Percentiles rank a stretch among this genome's conserved stretches.
phyloP scores from a whole-genome alignment of 306 rosid genomes.

The Potentilla sterilis region DNA sequence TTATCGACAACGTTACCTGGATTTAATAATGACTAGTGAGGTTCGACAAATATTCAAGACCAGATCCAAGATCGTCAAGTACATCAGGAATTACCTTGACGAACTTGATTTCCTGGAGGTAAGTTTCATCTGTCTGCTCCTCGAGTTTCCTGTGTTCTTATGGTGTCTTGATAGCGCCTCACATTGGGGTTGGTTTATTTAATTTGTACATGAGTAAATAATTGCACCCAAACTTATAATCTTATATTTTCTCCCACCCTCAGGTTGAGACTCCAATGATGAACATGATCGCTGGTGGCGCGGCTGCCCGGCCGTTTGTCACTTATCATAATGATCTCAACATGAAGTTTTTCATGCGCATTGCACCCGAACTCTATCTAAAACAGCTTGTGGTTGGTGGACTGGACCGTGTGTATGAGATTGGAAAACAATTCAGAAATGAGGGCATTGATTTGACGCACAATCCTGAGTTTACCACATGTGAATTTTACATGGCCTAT shows the following conservation, averaged over 20 bases:
- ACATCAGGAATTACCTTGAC: conserved; percentile 67
- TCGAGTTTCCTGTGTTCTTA: background rate
- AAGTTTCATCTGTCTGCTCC: conserved; percentile 20
- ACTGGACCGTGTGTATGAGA: conserved; percentile 96
- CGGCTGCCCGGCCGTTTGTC: conserved; percentile 90
- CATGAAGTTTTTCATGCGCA: conserved; percentile 79
- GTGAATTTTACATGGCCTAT: conserved; percentile 94
- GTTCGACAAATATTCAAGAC: conserved; percentile 85
- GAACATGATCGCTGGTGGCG: conserved; percentile 98
- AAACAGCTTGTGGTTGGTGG: conserved; percentile 95
- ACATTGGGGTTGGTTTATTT: background rate
- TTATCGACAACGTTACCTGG: conserved; percentile 81
- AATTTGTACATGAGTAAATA: too few relatives aligned
- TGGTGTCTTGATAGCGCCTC: background rate
- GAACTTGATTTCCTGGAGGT: conserved; percentile 93
- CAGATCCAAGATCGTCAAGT: conserved; percentile 57
- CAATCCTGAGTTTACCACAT: conserved; percentile 92
- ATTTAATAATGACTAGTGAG: conserved; percentile 79
- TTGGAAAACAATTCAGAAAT: conserved; percentile 93
- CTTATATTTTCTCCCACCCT: conserved; percentile 14
- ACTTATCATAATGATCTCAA: conserved; percentile 91
- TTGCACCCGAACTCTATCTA: conserved; percentile 95
- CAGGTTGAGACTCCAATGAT: conserved; percentile 99
- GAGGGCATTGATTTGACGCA: conserved; percentile 98
- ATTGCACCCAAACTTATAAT: background rate